Conservation (phyloP, 192 early-diverging fungal species). For the Rhizoclosmatium globosum region DNA sequence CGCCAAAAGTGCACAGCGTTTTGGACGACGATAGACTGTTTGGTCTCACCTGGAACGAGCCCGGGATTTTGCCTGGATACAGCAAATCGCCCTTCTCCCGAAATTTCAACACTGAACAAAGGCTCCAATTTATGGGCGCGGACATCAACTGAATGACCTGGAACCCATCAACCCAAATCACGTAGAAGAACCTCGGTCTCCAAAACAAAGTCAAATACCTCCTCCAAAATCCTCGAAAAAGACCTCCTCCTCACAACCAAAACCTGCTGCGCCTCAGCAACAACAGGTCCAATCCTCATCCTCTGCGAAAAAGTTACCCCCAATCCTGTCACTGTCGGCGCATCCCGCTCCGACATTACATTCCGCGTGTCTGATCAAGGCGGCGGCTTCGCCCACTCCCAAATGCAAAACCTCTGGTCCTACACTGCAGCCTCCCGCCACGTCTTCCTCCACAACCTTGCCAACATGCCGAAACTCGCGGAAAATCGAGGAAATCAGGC, state of each 20-base stretch:
- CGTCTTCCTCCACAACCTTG: conserved; percentile 64
- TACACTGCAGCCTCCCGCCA: conserved; percentile 74
- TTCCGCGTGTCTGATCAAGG: conserved; percentile 95
- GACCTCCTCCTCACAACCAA: no score
- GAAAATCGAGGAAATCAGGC: conserved; percentile 74
- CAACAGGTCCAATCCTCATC: conserved; percentile 20
- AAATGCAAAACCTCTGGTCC: conserved; percentile 82
- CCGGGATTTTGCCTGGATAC: conserved; percentile 31
- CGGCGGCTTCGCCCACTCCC: conserved; percentile 78
- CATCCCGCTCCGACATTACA: conserved; percentile 75
- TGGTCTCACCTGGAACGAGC: conserved; percentile 36
- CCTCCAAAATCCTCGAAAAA: background rate
- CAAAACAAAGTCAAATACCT: background rate
- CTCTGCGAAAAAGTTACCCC: conserved; percentile 61
- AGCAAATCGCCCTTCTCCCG: conserved; percentile 7
- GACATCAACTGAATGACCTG: conserved; percentile 17
- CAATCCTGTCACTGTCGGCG: conserved; percentile 88
- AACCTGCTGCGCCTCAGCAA: background rate
- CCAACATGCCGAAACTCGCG: conserved; percentile 78
- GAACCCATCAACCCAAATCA: conserved; percentile 26
- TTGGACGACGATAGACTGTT: conserved; percentile 33
- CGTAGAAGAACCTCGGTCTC: conserved; percentile 12
- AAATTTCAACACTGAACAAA: conserved; percentile 21
- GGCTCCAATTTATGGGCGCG: conserved; percentile 29
- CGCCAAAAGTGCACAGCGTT: conserved; percentile 34